phyloP scores from a whole-genome alignment of 2,329 filamentous ascomycete genomes.

The Myriangium duriaei region DNA sequence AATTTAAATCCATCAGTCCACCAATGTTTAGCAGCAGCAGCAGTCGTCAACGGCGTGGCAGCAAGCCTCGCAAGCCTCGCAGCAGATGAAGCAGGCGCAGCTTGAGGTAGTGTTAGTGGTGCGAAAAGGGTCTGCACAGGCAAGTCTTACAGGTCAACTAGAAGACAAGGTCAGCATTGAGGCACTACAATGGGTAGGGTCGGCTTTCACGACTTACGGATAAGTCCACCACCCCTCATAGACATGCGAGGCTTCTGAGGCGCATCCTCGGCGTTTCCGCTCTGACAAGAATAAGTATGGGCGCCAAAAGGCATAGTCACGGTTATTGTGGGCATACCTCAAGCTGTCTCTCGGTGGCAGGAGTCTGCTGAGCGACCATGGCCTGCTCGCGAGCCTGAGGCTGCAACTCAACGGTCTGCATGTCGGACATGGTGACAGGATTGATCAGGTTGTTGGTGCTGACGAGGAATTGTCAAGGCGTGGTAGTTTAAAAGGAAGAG shows the following conservation, averaged over 20 bases:
- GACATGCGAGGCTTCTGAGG: background rate
- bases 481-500: too few relatives aligned
- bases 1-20: too few relatives aligned
- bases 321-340: too few relatives aligned
- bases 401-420: background rate
- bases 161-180: too few relatives aligned
- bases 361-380: background rate
- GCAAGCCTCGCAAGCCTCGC: background rate
- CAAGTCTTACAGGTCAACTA: too few relatives aligned
- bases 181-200: too few relatives aligned
- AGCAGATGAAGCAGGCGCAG: background rate
- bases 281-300: too few relatives aligned
- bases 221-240: background rate
- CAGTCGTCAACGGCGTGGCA: background rate
- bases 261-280: background rate
- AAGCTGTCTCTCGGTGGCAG: background rate
- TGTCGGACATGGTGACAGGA: constrained; percentile 2
- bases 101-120: too few relatives aligned
- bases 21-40: background rate
- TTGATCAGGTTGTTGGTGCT: background rate
- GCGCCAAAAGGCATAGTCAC: too few relatives aligned
- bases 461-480: background rate
- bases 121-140: too few relatives aligned
- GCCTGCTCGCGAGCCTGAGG: background rate
- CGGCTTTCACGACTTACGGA: background rate